Evolutionary conservation across 345 rosid species (phyloP).

Genomic region (Salix caprea): DNA sequence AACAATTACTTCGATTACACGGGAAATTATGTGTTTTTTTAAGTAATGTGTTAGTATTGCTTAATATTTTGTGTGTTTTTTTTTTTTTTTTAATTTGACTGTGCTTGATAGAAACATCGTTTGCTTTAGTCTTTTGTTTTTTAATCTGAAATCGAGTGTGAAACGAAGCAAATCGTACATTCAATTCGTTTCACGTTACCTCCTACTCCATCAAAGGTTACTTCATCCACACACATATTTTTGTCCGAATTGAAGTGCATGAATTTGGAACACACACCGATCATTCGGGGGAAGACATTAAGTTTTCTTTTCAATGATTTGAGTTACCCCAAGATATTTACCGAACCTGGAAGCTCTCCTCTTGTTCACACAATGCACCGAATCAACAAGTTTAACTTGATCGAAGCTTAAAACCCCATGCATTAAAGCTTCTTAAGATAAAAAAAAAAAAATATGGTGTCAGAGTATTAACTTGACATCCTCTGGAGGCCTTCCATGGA

Average conservation of each 20-base stretch:
- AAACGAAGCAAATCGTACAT: not conserved
- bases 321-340: not conserved
- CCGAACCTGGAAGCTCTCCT: not conserved
- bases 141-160: not conserved
- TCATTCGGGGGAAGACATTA: too few relatives aligned
- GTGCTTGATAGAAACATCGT: too few relatives aligned
- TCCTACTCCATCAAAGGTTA: not conserved
- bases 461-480: not conserved
- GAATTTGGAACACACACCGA: not conserved
- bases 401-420: not conserved
- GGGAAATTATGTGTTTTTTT: too few relatives aligned
- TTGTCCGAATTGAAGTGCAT: not conserved
- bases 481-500: conserved; percentile 1
- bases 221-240: not conserved
- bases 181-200: not conserved
- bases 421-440: not conserved
- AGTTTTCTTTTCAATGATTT: not conserved
- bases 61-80: too few relatives aligned
- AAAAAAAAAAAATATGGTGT: not conserved
- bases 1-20: too few relatives aligned
- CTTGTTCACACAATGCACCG: not conserved
- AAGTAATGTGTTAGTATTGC: too few relatives aligned
- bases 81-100: too few relatives aligned
- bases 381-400: not conserved
- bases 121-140: too few relatives aligned